These are phyloP conservation scores for Trichophaea hybrida DNA, from an alignment of 2,329 filamentous ascomycete species.

Conservation along the genomic window DNA sequence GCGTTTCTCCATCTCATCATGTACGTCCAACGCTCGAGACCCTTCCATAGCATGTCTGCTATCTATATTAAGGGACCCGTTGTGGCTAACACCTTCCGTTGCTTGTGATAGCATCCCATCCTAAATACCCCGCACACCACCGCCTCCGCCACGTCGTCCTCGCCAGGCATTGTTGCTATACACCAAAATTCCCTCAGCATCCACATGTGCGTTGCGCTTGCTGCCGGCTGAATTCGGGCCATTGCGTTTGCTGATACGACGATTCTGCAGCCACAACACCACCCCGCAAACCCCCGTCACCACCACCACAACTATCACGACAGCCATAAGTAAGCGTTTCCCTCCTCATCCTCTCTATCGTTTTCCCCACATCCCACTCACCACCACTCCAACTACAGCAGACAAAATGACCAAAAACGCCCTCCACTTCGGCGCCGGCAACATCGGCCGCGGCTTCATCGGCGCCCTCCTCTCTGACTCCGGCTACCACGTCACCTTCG, in stretches of 20 bases:
- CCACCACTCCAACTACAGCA: not conserved
- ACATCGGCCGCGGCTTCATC: constrained; percentile 76
- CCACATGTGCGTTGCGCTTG: not conserved
- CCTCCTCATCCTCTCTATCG: not conserved
- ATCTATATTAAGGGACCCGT: not conserved
- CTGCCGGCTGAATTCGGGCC: not conserved
- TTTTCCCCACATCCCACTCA: not conserved
- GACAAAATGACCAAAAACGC: constrained; percentile 32
- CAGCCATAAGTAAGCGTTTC: not conserved
- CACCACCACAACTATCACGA: not conserved
- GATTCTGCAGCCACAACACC: not conserved
- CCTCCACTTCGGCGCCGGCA: constrained; percentile 74
- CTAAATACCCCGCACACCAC: not conserved
- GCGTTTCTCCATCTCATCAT: not conserved
- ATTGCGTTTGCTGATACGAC: not conserved
- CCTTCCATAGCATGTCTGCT: not conserved
- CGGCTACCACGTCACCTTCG: constrained; percentile 89
- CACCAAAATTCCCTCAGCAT: not conserved
- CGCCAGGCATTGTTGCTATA: not conserved
- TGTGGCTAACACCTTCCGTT: not conserved
- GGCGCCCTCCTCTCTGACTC: constrained; percentile 88
- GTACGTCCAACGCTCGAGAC: not conserved
- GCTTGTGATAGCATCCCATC: not conserved
- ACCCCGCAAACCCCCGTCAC: not conserved
- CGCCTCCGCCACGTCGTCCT: not conserved